Conservation (phyloP, 306 rosid species). For the Urtica urens region DNA sequence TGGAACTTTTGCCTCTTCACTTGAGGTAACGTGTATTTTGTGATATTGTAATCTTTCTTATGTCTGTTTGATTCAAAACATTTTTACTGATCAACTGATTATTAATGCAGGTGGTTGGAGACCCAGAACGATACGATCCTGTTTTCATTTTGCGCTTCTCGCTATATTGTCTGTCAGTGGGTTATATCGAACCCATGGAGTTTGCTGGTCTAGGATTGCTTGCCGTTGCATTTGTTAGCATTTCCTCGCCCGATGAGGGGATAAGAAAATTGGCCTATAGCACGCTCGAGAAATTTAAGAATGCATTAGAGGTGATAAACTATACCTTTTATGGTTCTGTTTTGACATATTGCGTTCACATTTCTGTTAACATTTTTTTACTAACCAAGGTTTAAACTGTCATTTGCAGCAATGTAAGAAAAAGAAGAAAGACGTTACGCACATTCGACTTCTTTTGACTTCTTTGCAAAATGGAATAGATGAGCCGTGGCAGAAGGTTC, state of each 20-base stretch:
- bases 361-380: conserved; percentile 8
- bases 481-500: conserved; percentile 72
- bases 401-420: conserved; percentile 56
- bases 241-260: conserved; percentile 60
- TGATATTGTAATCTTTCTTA: conserved; percentile 5
- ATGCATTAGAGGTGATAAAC: conserved; percentile 53
- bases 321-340: not conserved
- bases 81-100: conserved; percentile 27
- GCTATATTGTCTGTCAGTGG: conserved; percentile 45
- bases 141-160: conserved; percentile 74
- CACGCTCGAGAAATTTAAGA: conserved; percentile 44
- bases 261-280: conserved; percentile 67
- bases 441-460: conserved; percentile 55
- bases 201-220: conserved; percentile 81
- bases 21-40: conserved; percentile 19
- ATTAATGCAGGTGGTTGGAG: conserved; percentile 12
- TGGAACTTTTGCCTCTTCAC: conserved; percentile 21
- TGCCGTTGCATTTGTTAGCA: conserved; percentile 64
- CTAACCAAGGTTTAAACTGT: conserved; percentile 18
- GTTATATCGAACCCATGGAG: conserved; percentile 67
- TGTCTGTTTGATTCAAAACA: conserved; percentile 2
- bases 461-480: conserved; percentile 67
- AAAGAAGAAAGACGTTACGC: conserved; percentile 59
- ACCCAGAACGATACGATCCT: conserved; percentile 57
- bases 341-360: not conserved